Evolutionary conservation across 345 rosid species (phyloP), one percentile per base, ranked within the genome.

Genomic region (Bretschneidera sinensis): DNA sequence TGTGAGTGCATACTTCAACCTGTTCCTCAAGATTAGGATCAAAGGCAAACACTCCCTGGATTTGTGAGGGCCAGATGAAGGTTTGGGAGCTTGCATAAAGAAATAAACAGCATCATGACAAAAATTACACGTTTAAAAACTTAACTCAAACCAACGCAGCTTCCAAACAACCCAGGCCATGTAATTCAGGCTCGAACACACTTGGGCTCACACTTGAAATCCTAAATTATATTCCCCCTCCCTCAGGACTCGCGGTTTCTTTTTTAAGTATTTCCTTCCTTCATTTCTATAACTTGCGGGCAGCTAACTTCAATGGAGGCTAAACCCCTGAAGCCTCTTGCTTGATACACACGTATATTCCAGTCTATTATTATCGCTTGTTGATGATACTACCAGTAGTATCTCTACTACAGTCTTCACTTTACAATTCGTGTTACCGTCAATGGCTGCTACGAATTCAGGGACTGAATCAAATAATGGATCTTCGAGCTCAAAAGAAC

Each of bases 21-120:
- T 76, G 65, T 83, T 83, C 45, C 88, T 74, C 67, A 83, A 48
- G 55, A 83, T 76, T n/a, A 83, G 81, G 59, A 83, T 65, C 61
- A 80, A 60, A 2, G 88, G 88, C 68, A 80, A 76, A 18, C 95
- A 87, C 60, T 85, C 95, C 78, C 91, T 83, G 0, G 91, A 83
- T 66, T 87, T 87, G 75, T 87, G 95, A 8, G 91, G 95, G 56
- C 95, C 89, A 51, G 91, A 85, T 2, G 91, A 85, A 28, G 95
- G 95, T 60, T 87, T 85, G 9, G 91, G 91, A 25, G 95, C 91
- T 91, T 87, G 43, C 24, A 39, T 34, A 34, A 20, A 20, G 20
- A 59, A 21, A 34, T 6, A 52, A 19, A 13, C 5, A 24, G 5
- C n/a, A n/a, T n/a, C 45, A 22, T 1, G 5, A 2, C 4, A 9